Evolutionary conservation across 78 protist species (phyloP), one percentile per base, ranked within the genome.

Genomic region (Dictyostelium citrinum): DNA sequence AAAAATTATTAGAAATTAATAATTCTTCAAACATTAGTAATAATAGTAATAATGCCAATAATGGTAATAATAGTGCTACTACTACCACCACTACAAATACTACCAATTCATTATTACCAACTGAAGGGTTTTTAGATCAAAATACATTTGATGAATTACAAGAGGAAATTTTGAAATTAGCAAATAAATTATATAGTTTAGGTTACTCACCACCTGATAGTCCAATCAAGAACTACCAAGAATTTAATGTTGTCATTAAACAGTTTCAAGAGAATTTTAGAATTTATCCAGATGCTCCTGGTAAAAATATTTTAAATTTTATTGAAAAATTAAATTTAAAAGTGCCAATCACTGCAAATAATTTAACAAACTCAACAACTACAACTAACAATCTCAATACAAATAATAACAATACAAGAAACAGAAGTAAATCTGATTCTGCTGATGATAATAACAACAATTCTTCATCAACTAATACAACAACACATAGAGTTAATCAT

Each of bases 201-300:
- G 79, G 82, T 0, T 77, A 5, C 35, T 77, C 79, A 22, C 35
- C 64, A 41, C 78, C 74, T 8, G 78, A 84, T 58, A 35, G 77
- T 75, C 92, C 92, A 24, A 61, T 77, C 17, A 86, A 86, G 45
- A 39, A 86, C 12, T 86, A 86, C 71, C 67, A 41, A 7, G 46
- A 58, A 4, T 77, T 86, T 35, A 58, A 61, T 33, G 60, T 55
- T 29, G 20, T 61, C 12, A 86, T 86, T 29, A 86, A 86, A 64
- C 33, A 75, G 9, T 86, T 86, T 64, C 92, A 86, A 45, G 84
- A 86, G 5, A 39, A 58, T 3, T 77, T 60, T 76, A 58, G 92
- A 27, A 77, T 86, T 24, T 77, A 77, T 45, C 92, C 92, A 22
- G 92, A 86, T 86, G 92, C 92, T 16, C 92, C 92, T 64, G 92